Evolutionary conservation across 768 basidiomycete species (phyloP).

Genomic region (Exidia glandulosa): DNA sequence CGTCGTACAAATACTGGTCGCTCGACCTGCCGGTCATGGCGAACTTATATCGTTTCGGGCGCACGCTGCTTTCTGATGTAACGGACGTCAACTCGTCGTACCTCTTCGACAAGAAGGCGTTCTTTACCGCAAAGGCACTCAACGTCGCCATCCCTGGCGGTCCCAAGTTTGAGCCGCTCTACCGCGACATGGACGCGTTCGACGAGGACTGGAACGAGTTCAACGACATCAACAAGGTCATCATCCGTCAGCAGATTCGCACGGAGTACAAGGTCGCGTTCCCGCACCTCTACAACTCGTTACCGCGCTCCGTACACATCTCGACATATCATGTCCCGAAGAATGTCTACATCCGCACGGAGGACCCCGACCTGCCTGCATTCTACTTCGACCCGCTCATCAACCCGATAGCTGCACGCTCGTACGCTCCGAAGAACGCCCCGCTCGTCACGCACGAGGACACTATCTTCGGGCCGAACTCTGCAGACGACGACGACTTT

Average conservation of each 20-base stretch:
- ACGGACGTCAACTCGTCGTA: slow-evolving; percentile 86
- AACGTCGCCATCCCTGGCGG: slow-evolving; percentile 97
- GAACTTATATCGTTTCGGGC: slow-evolving; percentile 89
- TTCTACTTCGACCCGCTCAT: slow-evolving; percentile 99
- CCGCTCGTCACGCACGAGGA: slow-evolving; percentile 85
- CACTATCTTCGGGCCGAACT: slow-evolving; percentile 81
- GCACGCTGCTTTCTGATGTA: slow-evolving; percentile 87
- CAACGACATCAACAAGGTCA: slow-evolving; percentile 99
- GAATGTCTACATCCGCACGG: slow-evolving; percentile 97
- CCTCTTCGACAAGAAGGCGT: slow-evolving; percentile 93
- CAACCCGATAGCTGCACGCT: slow-evolving; percentile 91
- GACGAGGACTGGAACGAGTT: slow-evolving; percentile 99
- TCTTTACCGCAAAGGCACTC: slow-evolving; percentile 96
- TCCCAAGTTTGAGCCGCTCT: slow-evolving; percentile 95
- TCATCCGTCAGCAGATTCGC: slow-evolving; percentile 96
- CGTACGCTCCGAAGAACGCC: slow-evolving; percentile 70
- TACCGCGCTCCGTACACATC: slow-evolving; percentile 88
- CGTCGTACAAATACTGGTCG: slow-evolving; percentile 89
- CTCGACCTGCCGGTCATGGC: slow-evolving; percentile 92
- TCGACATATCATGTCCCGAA: slow-evolving; percentile 89
- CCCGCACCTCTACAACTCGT: slow-evolving; percentile 96
- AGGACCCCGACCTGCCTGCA: slow-evolving; percentile 97
- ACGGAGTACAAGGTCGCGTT: slow-evolving; percentile 99
- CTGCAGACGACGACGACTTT: slow-evolving; percentile 77
- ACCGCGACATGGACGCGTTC: slow-evolving; percentile 92